Conservation (phyloP, 495 filamentous ascomycete species). For the Podospora pseudocomata region DNA sequence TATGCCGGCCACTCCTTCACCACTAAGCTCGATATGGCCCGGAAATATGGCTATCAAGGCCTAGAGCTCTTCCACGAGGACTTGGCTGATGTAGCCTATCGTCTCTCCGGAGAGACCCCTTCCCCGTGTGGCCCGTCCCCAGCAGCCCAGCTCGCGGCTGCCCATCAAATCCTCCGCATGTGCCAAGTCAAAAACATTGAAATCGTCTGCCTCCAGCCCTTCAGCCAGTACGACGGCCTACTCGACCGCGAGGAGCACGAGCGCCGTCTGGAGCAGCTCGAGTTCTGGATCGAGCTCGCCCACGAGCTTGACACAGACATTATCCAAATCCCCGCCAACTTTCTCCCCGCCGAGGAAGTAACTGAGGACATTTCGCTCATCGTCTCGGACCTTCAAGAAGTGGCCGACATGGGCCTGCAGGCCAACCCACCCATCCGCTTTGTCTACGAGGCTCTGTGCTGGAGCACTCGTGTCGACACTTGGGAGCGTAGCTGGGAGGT, state of each 20-base stretch:
- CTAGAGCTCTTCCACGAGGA: conserved; percentile 84
- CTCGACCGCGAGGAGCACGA: conserved; percentile 58
- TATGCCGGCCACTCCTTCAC: conserved; percentile 55
- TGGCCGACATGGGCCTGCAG: conserved; percentile 60
- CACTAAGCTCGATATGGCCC: conserved; percentile 63
- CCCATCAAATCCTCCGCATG: conserved; percentile 49
- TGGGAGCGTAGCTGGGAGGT: conserved; percentile 72
- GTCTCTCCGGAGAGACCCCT: conserved; percentile 22
- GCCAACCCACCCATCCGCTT: conserved; percentile 59
- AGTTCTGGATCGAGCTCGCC: conserved; percentile 65
- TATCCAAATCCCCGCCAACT: conserved; percentile 72
- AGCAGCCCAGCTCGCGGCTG: conserved; percentile 55
- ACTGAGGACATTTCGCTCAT: conserved; percentile 57
- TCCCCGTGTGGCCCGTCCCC: conserved; percentile 29
- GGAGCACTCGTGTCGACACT: conserved; percentile 66
- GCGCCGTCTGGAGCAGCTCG: conserved; percentile 58
- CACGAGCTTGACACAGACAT: conserved; percentile 62
- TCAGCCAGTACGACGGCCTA: conserved; percentile 75
- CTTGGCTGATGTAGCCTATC: conserved; percentile 56
- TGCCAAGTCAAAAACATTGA: conserved; percentile 56
- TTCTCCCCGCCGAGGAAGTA: conserved; percentile 55
- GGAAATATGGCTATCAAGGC: conserved; percentile 61
- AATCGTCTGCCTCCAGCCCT: conserved; percentile 74
- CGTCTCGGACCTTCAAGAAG: conserved; percentile 58
- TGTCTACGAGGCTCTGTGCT: conserved; percentile 74